Evolutionary conservation across 208 protist species (phyloP), one percentile per base, ranked within the genome.

Genomic region (Leishmania martiniquensis): DNA sequence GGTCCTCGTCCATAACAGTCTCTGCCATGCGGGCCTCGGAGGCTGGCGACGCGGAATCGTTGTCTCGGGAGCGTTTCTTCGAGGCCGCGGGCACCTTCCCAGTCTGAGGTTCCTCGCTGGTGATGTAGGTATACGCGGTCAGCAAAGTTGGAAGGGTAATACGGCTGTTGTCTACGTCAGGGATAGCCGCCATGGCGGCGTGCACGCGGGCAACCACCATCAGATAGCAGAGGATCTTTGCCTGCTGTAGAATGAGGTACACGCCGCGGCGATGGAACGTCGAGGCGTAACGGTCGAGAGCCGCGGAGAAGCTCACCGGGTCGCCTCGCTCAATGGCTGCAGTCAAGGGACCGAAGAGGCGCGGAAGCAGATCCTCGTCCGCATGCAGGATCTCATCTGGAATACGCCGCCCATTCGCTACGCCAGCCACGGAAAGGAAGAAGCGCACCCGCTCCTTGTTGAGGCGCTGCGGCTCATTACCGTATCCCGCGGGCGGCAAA

Each of bases 361-460:
- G 77, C 0, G 72, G 55, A 12, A 95, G 82, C 44, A 88, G 69
- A 59, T 93, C 92, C 34, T 66, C 79, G 67, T 93, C 91, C 9
- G 76, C 77, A 10, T 71, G 59, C 67, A 85, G 25, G 49, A 95
- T 87, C 42, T 84, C 85, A 15, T 76, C 74, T 7, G 92, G 92
- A 32, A 87, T 82, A 47, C 80, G 81, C 4, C 75, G 88, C 25
- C 91, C 91, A 73, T 85, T 81, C 4, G 82, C 67, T 12, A 94
- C 69, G 7, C 88, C 93, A 10, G 93, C 88, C 0, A 97, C 91
- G 32, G 82, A 75, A 20, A 94, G 81, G 57, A 90, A 97, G 72
- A 95, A 97, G 39, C 88, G 88, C 29, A 94, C 89, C 7, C 93
- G 89, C 49, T 91, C 78, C 83, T 97, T 97, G 75, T 97, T 97